phyloP scores from a whole-genome alignment of 2,329 filamentous ascomycete species.

The Ophiostoma montium region DNA sequence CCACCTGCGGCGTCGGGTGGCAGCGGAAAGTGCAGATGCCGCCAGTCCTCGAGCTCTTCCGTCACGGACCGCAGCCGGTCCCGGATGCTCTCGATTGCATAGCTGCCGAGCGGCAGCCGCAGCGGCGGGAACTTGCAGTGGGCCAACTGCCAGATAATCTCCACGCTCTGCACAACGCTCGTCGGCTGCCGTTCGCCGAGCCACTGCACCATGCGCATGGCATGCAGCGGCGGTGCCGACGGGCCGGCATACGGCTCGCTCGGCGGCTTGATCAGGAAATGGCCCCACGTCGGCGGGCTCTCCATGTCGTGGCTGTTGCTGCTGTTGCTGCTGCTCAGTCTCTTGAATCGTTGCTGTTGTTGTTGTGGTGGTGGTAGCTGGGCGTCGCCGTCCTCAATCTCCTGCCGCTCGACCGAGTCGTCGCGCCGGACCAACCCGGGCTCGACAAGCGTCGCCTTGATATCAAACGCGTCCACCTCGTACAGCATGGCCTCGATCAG shows the following conservation, averaged over 20 bases:
- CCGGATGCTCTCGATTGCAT: slow-evolving; percentile 89
- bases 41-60: slow-evolving; percentile 91
- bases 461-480: slow-evolving; percentile 79
- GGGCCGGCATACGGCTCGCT: slow-evolving; percentile 67
- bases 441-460: slow-evolving; percentile 87
- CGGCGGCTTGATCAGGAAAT: slow-evolving; percentile 79
- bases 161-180: slow-evolving; percentile 81
- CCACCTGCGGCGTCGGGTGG: slow-evolving; percentile 20
- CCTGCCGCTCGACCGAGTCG: slow-evolving; percentile 29
- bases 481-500: slow-evolving; percentile 95
- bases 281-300: slow-evolving; percentile 69
- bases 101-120: slow-evolving; percentile 74
- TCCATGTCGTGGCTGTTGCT: slow-evolving; percentile 29
- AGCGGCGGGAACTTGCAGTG: slow-evolving; percentile 92
- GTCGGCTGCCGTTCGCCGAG: slow-evolving; percentile 83
- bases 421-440: slow-evolving; percentile 80
- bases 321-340: background rate
- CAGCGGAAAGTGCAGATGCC: slow-evolving; percentile 58
- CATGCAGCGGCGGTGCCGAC: slow-evolving; percentile 75
- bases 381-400: too few species aligned
- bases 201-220: slow-evolving; percentile 87
- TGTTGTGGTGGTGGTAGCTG: background rate
- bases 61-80: slow-evolving; percentile 82
- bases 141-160: slow-evolving; percentile 85
- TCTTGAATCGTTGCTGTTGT: background rate